Evolutionary conservation across 768 basidiomycete species (phyloP), one percentile per base, ranked within the genome.

Genomic region (Floccularia luteovirens): DNA sequence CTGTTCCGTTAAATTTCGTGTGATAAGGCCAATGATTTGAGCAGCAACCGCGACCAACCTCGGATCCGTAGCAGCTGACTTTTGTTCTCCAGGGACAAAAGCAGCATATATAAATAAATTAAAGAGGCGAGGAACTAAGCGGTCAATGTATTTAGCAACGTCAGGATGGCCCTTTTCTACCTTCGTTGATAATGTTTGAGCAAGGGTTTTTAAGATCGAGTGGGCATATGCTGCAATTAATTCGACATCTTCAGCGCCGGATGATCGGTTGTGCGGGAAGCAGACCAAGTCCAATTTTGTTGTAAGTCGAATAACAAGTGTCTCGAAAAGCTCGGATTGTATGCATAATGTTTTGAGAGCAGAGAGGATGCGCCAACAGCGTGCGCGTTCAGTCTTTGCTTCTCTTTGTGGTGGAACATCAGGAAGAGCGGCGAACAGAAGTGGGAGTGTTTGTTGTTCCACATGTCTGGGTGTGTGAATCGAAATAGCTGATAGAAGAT

Each of bases 171-270:
- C 69, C 19, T 52, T 59, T 24, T 64, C 58, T 10, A 67, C 62
- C 51, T 75, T 75, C 22, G 48, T 52, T 4, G 52, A 51, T 12
- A 97, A 57, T 0, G 82, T 78, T 30, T 77, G 72, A 1, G 70
- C 67, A 5, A 98, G 60, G 0, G 84, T 77, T 36, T 72, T 66
- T 36, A 98, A 70, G 23, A 98, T 69, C 22, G 91, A 78, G 60
- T 91, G 89, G 1, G 79, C 81, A 54, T 94, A 98, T 8, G 90
- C 86, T 0, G 87, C 78, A n/a, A 59, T 62, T 10, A 78, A 72
- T 55, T 92, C 85, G 2, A 49, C 25, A 24, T 78, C 76, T 4
- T 54, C 56, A 8, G 46, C 49, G 2, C 42, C 24, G 30, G 58
- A 43, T 4, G 13, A 13, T 35, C 17, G 14, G 11, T 10, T 12